Evolutionary conservation across 306 rosid species (phyloP).

Genomic region (Rosa multiflora): DNA sequence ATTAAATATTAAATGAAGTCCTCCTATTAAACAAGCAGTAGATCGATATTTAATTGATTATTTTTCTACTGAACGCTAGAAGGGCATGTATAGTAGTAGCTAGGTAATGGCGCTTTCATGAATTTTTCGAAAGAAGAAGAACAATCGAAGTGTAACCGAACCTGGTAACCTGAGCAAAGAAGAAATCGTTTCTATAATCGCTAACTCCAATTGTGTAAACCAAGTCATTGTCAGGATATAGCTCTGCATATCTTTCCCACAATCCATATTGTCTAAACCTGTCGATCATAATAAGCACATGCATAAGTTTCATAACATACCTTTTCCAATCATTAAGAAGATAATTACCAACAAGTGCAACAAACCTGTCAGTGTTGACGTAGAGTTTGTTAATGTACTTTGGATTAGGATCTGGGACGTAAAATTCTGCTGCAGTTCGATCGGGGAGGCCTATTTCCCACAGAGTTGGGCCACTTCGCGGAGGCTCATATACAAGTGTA

Average conservation of each 20-base stretch:
- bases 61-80: not conserved
- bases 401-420: constrained; percentile 71
- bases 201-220: constrained; percentile 31
- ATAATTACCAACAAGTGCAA: not conserved
- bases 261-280: constrained; percentile 53
- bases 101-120: not conserved
- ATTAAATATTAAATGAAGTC: too few species aligned
- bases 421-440: constrained; percentile 73
- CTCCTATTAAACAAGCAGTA: too few species aligned
- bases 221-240: constrained; percentile 40
- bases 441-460: constrained; percentile 90
- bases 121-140: not conserved
- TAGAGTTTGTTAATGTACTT: constrained; percentile 67
- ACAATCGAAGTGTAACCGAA: not conserved
- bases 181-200: constrained; percentile 42
- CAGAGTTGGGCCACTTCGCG: constrained; percentile 74
- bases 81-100: not conserved
- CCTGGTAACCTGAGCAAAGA: constrained; percentile 49
- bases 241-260: constrained; percentile 47
- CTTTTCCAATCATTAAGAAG: too few species aligned
- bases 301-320: not conserved
- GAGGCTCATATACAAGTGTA: constrained; percentile 60
- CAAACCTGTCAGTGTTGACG: constrained; percentile 62
- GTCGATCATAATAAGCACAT: not conserved
- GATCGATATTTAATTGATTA: too few species aligned